phyloP scores from a whole-genome alignment of 2,329 filamentous ascomycete species.

The Metarhizium brunneum region DNA sequence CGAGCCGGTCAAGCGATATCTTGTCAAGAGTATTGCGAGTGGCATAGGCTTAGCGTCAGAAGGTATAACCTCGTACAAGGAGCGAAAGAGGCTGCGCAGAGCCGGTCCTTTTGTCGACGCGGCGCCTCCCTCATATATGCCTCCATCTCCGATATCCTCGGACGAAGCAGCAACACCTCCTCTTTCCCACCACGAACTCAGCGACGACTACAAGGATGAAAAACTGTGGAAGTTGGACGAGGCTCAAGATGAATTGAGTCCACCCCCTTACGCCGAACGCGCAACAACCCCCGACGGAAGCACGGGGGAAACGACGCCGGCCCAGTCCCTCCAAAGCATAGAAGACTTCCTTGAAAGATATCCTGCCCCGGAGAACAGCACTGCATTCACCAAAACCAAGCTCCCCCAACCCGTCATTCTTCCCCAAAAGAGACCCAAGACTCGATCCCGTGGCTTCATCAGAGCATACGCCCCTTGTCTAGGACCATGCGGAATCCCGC shows the following conservation, averaged over 20 bases:
- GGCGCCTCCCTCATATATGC: background rate
- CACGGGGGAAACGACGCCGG: background rate
- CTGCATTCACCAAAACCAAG: background rate
- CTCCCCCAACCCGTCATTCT: conserved; percentile 8
- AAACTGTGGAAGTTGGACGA: background rate
- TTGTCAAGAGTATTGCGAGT: background rate
- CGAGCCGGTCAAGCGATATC: conserved; percentile 1
- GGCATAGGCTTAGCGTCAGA: conserved; percentile 1
- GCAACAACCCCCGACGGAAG: background rate
- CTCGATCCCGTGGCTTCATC: conserved; percentile 8
- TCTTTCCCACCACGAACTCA: background rate
- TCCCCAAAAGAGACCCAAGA: conserved; percentile 10
- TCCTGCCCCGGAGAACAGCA: background rate
- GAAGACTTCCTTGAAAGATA: background rate
- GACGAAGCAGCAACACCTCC: background rate
- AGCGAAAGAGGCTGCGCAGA: background rate
- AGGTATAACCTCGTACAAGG: background rate
- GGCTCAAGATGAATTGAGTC: background rate
- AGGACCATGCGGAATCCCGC: conserved; percentile 5
- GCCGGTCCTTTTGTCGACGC: background rate
- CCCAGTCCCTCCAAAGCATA: background rate
- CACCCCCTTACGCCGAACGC: background rate
- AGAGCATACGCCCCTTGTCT: conserved; percentile 9
- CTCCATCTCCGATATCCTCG: background rate
- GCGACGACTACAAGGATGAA: background rate